Evolutionary conservation across 345 rosid species (phyloP).

Genomic region (Acer yangbiense): DNA sequence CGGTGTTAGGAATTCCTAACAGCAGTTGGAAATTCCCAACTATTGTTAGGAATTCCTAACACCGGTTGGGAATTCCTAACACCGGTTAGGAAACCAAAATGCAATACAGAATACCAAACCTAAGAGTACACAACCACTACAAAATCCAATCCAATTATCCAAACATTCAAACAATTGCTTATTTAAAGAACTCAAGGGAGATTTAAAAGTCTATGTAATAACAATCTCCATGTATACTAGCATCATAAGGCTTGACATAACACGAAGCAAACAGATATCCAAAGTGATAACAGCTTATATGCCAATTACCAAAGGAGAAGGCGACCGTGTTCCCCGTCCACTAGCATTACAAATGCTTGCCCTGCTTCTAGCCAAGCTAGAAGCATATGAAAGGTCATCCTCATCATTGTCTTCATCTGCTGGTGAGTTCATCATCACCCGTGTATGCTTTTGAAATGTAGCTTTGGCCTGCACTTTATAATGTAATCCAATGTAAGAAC

Average conservation of each 20-base stretch:
- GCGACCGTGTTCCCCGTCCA: slow-evolving; percentile 30
- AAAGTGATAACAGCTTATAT: neutral
- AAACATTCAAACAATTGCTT: no score
- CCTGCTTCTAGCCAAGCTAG: slow-evolving; percentile 19
- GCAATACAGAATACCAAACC: no score
- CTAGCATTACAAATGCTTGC: slow-evolving; percentile 42
- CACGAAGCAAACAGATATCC: neutral
- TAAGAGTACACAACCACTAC: no score
- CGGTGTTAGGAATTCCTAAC: no score
- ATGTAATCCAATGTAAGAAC: no score
- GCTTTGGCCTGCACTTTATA: slow-evolving; percentile 10
- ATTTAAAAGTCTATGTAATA: neutral
- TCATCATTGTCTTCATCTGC: slow-evolving; percentile 37
- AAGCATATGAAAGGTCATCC: slow-evolving; percentile 28
- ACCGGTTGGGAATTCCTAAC: no score
- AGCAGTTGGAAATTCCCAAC: no score
- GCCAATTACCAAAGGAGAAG: slow-evolving; percentile 43
- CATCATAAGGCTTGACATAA: neutral
- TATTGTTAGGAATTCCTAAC: no score
- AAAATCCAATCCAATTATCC: no score
- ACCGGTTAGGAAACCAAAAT: no score
- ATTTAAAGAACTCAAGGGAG: neutral
- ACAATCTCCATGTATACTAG: neutral
- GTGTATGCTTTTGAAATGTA: slow-evolving; percentile 27
- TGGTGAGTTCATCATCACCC: slow-evolving; percentile 19